Evolutionary conservation across 2,329 filamentous ascomycete genomes (phyloP).

Genomic region (Cordyceps cateniannulata): DNA sequence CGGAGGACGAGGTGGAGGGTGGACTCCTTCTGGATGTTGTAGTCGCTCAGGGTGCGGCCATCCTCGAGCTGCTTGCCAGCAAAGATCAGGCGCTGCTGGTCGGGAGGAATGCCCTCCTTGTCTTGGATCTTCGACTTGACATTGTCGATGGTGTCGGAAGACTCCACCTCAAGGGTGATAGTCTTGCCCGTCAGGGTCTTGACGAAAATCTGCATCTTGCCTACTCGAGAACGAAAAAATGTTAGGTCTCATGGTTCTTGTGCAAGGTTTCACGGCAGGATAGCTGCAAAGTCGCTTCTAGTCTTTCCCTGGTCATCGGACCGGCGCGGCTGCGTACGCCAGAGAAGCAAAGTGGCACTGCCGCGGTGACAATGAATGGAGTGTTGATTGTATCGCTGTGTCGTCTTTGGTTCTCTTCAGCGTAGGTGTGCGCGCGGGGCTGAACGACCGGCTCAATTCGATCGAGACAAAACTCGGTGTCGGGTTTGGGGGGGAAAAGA

Average conservation of each 20-base stretch:
- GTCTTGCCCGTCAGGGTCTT: slow-evolving; percentile 98
- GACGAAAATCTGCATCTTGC: slow-evolving; percentile 73
- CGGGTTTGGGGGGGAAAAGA: too few relatives aligned
- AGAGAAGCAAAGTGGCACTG: neutral
- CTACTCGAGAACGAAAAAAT: slow-evolving; percentile 32
- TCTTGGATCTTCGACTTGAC: slow-evolving; percentile 98
- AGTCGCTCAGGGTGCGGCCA: slow-evolving; percentile 96
- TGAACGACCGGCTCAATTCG: slow-evolving; percentile 8
- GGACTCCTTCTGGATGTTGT: slow-evolving; percentile 99
- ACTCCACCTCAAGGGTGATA: slow-evolving; percentile 99
- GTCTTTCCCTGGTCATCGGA: slow-evolving; percentile 1
- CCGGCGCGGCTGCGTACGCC: neutral
- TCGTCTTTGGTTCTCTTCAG: neutral
- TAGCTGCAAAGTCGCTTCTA: neutral
- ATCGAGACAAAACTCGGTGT: slow-evolving; percentile 3
- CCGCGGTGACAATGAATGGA: neutral
- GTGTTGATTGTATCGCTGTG: neutral
- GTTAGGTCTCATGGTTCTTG: slow-evolving; percentile 28
- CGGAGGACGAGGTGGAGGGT: slow-evolving; percentile 97
- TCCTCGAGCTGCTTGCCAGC: slow-evolving; percentile 99
- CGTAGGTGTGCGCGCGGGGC: slow-evolving; percentile 1
- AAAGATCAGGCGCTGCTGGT: slow-evolving; percentile 99
- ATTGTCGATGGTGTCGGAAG: slow-evolving; percentile 99
- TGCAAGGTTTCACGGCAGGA: neutral
- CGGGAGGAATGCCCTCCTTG: slow-evolving; percentile 99